Base-by-base conservation (phyloP, 2,329 filamentous ascomycete species). In the Epichloe uncinata region DNA sequence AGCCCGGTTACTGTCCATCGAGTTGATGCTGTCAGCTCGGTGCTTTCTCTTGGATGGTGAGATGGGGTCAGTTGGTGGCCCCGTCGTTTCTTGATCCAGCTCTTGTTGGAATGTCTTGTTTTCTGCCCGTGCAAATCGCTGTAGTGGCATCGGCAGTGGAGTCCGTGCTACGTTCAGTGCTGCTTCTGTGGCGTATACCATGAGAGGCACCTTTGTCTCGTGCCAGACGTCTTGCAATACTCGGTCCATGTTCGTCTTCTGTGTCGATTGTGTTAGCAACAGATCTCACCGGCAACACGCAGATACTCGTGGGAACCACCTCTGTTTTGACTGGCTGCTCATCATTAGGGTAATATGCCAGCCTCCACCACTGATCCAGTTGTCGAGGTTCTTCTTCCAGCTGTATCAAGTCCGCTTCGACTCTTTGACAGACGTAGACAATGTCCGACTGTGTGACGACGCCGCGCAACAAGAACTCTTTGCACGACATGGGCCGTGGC, bases 321-420 rank as follows among this genome's bases (percentile, higher is more conserved):
- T 78, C 72, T 15, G 72, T 64, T 54, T 66, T 70, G 30, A 73
- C 64, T n/a, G 73, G 70, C 45, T 66, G 63, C 5, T 64, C 56
- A 11, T 68, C 67, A 15, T 62, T 57, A 12, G 64, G 58, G 20
- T 61, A 59, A 53, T 72, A 75, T 36, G 69, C 64, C 43, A 79
- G 63, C 54, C 70, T 71, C 77, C 77, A 80, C 77, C 77, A 80
- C 57, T 78, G 75, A 48, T 78, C 74, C 15, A 53, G 54, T 4
- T 59, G 52, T 20, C 57, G 54, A 3, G 63, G 47, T 4, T 54
- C 52, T 34, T 65, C 67, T 1, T 62, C 66, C n/a, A 72, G 45
- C 15, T 74, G 69, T 47, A 72, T 69, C 34, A 72, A 57, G 47
- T 71, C 65, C 4, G 61, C 59, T 49, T 69, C 68, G 15, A 64